A percentile compares a stretch with the other conserved stretches of the same genome.
Evolutionary conservation across 306 rosid species (phyloP).

Genomic region (Citrullus colocynthis): DNA sequence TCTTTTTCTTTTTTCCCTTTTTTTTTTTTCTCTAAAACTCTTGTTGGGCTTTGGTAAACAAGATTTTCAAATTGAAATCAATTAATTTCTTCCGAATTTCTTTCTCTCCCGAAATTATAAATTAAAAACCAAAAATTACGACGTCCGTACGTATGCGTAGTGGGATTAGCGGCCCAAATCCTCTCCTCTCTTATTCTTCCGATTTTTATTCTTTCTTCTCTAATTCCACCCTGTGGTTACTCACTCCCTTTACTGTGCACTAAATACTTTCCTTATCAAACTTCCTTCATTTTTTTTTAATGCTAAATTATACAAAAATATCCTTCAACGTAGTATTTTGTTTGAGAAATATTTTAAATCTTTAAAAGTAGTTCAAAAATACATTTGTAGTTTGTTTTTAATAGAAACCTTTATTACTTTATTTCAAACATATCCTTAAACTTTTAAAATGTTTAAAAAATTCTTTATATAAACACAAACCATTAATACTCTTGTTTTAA

Average conservation of each 20-base stretch:
- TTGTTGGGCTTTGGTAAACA: neutral
- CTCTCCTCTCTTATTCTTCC: neutral
- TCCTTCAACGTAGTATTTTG: too few relatives aligned
- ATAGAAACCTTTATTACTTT: too few relatives aligned
- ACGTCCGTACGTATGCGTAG: neutral
- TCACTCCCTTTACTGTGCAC: neutral
- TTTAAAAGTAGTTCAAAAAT: too few relatives aligned
- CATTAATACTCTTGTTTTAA: too few relatives aligned
- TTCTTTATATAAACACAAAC: too few relatives aligned
- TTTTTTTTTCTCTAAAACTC: neutral
- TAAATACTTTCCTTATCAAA: neutral
- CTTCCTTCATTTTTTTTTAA: too few relatives aligned
- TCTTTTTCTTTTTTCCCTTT: neutral
- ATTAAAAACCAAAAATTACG: neutral
- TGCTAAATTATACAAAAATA: too few relatives aligned
- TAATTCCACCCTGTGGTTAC: neutral
- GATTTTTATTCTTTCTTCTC: slow-evolving; percentile 2
- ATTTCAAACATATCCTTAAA: too few relatives aligned
- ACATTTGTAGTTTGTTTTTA: too few relatives aligned
- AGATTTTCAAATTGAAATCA: neutral
- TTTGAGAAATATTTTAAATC: too few relatives aligned
- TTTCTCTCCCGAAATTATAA: neutral
- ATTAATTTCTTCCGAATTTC: neutral
- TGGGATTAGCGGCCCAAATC: neutral
- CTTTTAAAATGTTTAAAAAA: too few relatives aligned